Base-by-base conservation (phyloP, 495 filamentous ascomycete species). In the Penicillium chermesinum region DNA sequence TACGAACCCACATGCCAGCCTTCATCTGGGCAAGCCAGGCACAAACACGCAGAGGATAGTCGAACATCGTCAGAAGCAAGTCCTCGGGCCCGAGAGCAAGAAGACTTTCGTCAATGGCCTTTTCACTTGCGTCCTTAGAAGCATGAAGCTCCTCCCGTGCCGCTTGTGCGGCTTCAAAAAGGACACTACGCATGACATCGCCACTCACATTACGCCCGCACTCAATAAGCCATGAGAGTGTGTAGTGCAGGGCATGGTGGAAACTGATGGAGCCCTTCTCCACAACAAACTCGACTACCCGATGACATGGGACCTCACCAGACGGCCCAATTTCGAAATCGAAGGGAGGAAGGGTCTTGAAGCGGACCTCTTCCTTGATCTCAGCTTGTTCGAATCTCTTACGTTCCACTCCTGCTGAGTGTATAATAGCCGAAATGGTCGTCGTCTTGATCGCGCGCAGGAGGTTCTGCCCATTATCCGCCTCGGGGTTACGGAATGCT, bases 21-120 rank as follows among this genome's bases (percentile, higher is more conserved):
- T 94, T 95, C 83, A 97, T 97, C 69, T 99, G 94, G 2, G 91
- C 87, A 16, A 99, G 72, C 93, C 93, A 99, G 8, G 87, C 89
- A 64, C 89, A 96, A 2, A 96, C 89, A 30, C 93, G 78, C 5
- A 99, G 74, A 2, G 93, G 91, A 60, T 87, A 94, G 62, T 99
- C 93, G 58, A 97, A 96, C 52, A 88, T 81, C 0, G 87, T 83
- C 61, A 95, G 81, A 12, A 96, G 74, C 52, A 91, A 78, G 59
- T 95, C 88, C 49, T 95, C 88, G 0, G 80, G 71, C 3, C 46
- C 63, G 44, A 71, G 58, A 17, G 57, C 18, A 14, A 61, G 46
- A 20, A 63, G 48, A 16, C 15, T 36, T 17, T 63, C 60, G 12
- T 58, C 57, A 18, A 58, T 20, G 1, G 19, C 42, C 30, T 49